Conservation (phyloP, 257 asterid species). For the Solanum habrochaites region DNA sequence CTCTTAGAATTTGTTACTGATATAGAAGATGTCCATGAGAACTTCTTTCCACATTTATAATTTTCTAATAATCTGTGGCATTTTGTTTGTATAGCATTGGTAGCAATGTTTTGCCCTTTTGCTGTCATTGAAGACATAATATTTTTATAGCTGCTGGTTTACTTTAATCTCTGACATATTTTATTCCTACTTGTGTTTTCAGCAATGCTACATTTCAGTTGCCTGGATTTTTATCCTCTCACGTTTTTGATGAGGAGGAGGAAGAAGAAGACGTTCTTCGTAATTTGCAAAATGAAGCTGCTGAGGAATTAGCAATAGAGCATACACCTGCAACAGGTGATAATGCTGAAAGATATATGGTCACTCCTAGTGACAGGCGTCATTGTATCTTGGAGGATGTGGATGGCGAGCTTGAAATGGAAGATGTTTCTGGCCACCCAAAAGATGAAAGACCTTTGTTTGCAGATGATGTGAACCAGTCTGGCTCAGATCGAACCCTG, state of each 20-base stretch:
- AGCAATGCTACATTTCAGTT: conserved; percentile 40
- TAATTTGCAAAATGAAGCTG: conserved; percentile 24
- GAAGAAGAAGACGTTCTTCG: conserved; percentile 54
- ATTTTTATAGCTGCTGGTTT: not conserved
- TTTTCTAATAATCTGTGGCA: not conserved
- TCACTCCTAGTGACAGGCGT: conserved; percentile 73
- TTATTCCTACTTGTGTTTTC: not conserved
- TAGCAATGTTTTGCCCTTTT: not conserved
- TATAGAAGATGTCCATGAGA: not conserved
- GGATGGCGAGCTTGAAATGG: conserved; percentile 99
- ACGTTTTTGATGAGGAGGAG: conserved; percentile 32
- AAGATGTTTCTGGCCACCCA: conserved; percentile 78
- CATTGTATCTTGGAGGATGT: conserved; percentile 87
- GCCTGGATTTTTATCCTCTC: conserved; percentile 29
- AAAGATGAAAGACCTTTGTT: conserved; percentile 43
- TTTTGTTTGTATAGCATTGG: not conserved
- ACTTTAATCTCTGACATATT: not conserved
- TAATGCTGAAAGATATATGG: conserved; percentile 28
- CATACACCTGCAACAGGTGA: conserved; percentile 37
- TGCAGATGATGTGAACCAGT: conserved; percentile 12
- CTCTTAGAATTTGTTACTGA: not conserved
- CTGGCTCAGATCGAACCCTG: conserved; percentile 11
- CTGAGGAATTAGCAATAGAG: conserved; percentile 32
- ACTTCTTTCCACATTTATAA: not conserved
- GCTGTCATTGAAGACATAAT: not conserved